Evolutionary conservation across 106 monocot species (phyloP), one percentile per base, ranked within the genome.

Genomic region (Dactylorhiza incarnata): DNA sequence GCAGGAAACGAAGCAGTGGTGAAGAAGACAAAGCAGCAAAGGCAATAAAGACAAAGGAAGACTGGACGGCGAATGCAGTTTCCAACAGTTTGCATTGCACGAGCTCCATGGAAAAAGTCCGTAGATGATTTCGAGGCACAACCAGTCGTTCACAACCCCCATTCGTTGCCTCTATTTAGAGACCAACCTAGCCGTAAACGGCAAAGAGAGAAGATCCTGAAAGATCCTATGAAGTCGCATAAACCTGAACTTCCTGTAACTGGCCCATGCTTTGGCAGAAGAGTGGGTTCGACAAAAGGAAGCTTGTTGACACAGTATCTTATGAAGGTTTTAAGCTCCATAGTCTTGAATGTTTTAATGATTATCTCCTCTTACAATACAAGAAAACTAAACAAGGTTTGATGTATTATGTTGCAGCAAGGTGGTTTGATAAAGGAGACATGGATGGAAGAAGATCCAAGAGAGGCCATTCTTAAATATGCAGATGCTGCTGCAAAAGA

Each of bases 361-460:
- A 70, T 70, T 46, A 7, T 45, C 5, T 70, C 46, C 13, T 59
- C n/a, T 59, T 59, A 6, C n/a, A 9, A 11, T 66, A 59, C 20
- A 37, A n/a, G 45, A 70, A 16, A 17, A 19, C 17, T 45, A 44
- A 45, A 70, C 16, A 22, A 70, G 5, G 43, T 66, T 37, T 46
- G 69, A 70, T 14, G 45, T 25, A 44, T 43, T 71, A 56, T 73
- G 23, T 75, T 87, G 81, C 88, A 95, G 95, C 89, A 96, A 89
- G 95, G 95, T 74, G 95, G 95, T 29, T 49, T 96, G 52, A 86
- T 96, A 45, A 96, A 96, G 82, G 95, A 96, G 79, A 96, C 93
- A 2, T 93, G 95, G 93, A 96, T 96, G 93, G 95, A 96, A 2
- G 95, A 96, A 77, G 95, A 96, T 81, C 95, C 95, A 53, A 88